Percentiles rank a stretch among this genome's conserved stretches.
These are phyloP conservation scores for Globisporangium rhizosaccharum DNA, from an alignment of 352 stramenopile species.

Conservation along the genomic window DNA sequence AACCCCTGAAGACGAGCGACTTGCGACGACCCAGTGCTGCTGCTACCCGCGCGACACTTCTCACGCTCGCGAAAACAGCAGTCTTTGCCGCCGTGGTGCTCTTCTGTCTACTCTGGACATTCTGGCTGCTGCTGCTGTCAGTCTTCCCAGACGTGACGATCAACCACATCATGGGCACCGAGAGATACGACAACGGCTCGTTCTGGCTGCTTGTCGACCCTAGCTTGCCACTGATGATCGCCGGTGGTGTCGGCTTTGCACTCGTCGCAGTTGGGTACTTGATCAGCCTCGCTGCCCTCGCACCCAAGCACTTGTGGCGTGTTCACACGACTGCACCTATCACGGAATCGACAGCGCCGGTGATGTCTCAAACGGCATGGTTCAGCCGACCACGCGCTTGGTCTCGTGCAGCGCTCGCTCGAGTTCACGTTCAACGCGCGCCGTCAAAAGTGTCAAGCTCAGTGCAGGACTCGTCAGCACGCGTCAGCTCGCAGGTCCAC, in stretches of 20 bases:
- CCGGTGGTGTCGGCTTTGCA: conserved; percentile 17
- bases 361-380: background rate
- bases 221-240: conserved; percentile 7
- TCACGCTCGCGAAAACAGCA: background rate
- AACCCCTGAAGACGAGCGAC: too few species aligned
- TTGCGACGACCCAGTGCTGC: too few species aligned
- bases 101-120: conserved; percentile 23
- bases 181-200: conserved; percentile 23
- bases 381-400: background rate
- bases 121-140: conserved; percentile 28
- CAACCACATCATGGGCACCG: conserved; percentile 31
- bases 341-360: background rate
- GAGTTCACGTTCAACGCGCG: background rate
- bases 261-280: conserved; percentile 22
- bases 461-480: background rate
- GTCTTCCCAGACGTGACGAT: conserved; percentile 20
- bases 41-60: too few species aligned
- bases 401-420: background rate
- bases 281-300: conserved; percentile 10
- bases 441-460: background rate
- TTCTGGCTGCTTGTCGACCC: conserved; percentile 38
- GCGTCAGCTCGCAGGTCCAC: background rate
- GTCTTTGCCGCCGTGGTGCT: conserved; percentile 8
- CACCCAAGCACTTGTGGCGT: background rate
- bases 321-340: background rate